Base-by-base conservation (phyloP, 108 stramenopile genomes). In the Discostella pseudostelligera region DNA sequence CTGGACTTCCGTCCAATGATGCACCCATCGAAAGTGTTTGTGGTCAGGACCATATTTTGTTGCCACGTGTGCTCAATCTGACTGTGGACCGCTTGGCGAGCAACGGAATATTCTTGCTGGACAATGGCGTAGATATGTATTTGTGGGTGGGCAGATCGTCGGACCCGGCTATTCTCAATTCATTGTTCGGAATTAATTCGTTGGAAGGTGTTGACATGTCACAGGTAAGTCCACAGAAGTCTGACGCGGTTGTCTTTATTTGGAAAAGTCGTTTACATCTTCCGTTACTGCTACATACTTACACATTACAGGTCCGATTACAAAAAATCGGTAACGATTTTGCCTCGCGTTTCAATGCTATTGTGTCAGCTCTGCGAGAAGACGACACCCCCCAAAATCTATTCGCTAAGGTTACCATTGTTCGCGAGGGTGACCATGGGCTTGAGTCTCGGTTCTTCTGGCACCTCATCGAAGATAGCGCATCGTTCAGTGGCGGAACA, bases 401-500 rank as follows among this genome's bases (percentile, higher is more conserved):
- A n/a, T 56, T 78, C 13, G 83, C 87, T 43, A 92, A 93, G 79
- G 77, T 97, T 28, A 62, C 69, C 36, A 71, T 99, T 56, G 83
- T 97, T 50, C 74, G 87, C 35, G 97, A 99, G 70, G 96, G 95
- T 14, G 96, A 97, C 79, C 75, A 66, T n/a, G 77, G 77, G 43
- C 44, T 92, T 62, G 96, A 96, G 64, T 69, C 81, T 45, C 90
- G 92, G 22, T 98, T 98, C 83, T 93, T 85, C 67, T 95, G 94
- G 92, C 82, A 89, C 72, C 76, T 99, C 56, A 87, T 99, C 3
- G 98, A 99, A 83, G 98, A 99, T 76, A 75, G 94, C 45, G 96
- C 96, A 42, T 83, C 88, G 7, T 97, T 97, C 80, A 82, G 85
- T 28, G 96, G 96, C 14, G 98, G 98, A 5, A 91, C 96, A 1